These are phyloP conservation scores for Hanseniaspora occidentalis DNA, from an alignment of 805 yeast species.

Conservation along the genomic window DNA sequence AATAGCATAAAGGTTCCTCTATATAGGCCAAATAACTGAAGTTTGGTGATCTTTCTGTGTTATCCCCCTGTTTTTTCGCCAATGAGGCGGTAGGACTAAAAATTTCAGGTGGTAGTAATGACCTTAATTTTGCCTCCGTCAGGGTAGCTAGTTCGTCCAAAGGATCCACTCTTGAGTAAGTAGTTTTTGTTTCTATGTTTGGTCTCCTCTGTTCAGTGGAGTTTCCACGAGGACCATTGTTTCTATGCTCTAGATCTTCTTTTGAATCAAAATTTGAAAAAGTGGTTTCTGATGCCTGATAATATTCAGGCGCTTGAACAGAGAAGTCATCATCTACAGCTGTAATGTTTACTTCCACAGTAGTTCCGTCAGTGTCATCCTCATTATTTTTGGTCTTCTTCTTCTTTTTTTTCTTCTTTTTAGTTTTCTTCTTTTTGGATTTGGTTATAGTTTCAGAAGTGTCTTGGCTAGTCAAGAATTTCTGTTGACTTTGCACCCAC, in stretches of 20 bases:
- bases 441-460: conserved; percentile 5
- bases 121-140: background rate
- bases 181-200: conserved; percentile 2
- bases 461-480: too few species aligned
- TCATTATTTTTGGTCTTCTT: background rate
- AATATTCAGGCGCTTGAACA: too few species aligned
- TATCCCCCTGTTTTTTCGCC: background rate
- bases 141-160: background rate
- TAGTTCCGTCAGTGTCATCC: background rate
- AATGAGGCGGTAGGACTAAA: background rate
- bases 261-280: too few species aligned
- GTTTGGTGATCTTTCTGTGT: conserved; percentile 11
- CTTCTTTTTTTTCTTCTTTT: conserved; percentile 1
- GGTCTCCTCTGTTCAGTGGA: too few species aligned
- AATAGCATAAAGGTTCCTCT: conserved; percentile 27
- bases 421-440: conserved; percentile 3
- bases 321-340: too few species aligned
- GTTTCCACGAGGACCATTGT: too few species aligned
- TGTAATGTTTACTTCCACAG: background rate
- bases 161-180: conserved; percentile 3
- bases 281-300: too few species aligned
- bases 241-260: too few species aligned
- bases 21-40: conserved; percentile 15
- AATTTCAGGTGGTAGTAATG: background rate
- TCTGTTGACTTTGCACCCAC: too few species aligned